Evolutionary conservation across 2,329 filamentous ascomycete species (phyloP).

Genomic region (Arachnomyces sp.): DNA sequence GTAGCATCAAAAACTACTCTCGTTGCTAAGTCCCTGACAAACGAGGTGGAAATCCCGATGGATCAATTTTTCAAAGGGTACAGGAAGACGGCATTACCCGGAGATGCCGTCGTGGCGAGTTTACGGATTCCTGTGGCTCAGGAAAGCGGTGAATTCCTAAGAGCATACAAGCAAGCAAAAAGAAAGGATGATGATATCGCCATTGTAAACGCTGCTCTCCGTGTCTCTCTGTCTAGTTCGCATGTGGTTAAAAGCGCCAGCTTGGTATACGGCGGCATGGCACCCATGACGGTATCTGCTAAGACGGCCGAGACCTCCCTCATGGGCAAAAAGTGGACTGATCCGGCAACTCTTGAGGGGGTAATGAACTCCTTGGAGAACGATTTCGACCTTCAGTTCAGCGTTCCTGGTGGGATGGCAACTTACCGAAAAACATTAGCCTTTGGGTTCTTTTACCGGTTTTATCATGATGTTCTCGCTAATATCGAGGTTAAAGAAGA

Average conservation of each 20-base stretch:
- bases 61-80: constrained; percentile 88
- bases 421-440: constrained; percentile 89
- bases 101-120: constrained; percentile 75
- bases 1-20: constrained; percentile 78
- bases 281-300: constrained; percentile 79
- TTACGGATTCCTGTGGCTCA: constrained; percentile 75
- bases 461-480: constrained; percentile 80
- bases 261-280: constrained; percentile 92
- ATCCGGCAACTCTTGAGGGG: constrained; percentile 77
- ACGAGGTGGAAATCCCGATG: constrained; percentile 84
- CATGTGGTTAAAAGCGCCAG: constrained; percentile 67
- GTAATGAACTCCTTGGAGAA: constrained; percentile 81
- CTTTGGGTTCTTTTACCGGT: constrained; percentile 91
- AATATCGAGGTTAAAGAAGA: constrained; percentile 42
- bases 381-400: constrained; percentile 82
- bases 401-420: constrained; percentile 94
- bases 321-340: constrained; percentile 68
- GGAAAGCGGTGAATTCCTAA: constrained; percentile 72
- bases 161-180: constrained; percentile 93
- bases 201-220: constrained; percentile 83
- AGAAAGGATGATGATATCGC: constrained; percentile 97
- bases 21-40: constrained; percentile 66
- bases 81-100: constrained; percentile 69
- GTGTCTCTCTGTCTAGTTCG: constrained; percentile 61
- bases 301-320: constrained; percentile 69